These are phyloP conservation scores for Nitzschia sp. DNA, from an alignment of 108 stramenopile genomes.

Conservation along the genomic window DNA sequence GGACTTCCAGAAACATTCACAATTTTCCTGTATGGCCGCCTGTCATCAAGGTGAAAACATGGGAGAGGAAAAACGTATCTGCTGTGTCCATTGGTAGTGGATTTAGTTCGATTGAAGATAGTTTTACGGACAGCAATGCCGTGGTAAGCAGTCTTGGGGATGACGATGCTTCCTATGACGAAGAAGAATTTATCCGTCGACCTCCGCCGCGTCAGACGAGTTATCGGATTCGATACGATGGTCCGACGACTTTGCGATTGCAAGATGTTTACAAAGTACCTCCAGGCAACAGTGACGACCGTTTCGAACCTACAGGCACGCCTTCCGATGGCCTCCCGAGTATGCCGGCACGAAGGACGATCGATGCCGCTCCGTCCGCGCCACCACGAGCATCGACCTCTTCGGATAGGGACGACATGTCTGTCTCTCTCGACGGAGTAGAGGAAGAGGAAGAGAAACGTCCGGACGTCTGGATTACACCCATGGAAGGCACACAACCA, in stretches of 20 bases:
- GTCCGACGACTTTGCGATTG: constrained; percentile 14
- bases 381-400: background rate
- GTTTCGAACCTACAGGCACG: constrained; percentile 7
- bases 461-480: constrained; percentile 29
- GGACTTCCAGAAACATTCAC: constrained; percentile 16
- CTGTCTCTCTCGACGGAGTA: constrained; percentile 1
- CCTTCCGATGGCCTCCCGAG: constrained; percentile 8
- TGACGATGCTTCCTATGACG: constrained; percentile 8
- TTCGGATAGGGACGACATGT: background rate
- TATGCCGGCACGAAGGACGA: constrained; percentile 15
- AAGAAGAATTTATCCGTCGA: background rate
- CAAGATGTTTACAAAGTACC: constrained; percentile 10
- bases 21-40: constrained; percentile 27
- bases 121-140: constrained; percentile 6
- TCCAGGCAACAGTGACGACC: background rate
- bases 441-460: background rate
- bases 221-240: constrained; percentile 31
- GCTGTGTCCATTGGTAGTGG: constrained; percentile 28
- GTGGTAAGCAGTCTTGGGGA: constrained; percentile 12
- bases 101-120: constrained; percentile 7
- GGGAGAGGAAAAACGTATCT: constrained; percentile 5
- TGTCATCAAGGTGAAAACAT: constrained; percentile 20
- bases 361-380: constrained; percentile 11
- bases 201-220: constrained; percentile 10
- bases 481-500: background rate